Percentiles rank a stretch among this genome's conserved stretches.
Conservation (phyloP, 2,329 filamentous ascomycete species). For the Aphanocladium album region DNA sequence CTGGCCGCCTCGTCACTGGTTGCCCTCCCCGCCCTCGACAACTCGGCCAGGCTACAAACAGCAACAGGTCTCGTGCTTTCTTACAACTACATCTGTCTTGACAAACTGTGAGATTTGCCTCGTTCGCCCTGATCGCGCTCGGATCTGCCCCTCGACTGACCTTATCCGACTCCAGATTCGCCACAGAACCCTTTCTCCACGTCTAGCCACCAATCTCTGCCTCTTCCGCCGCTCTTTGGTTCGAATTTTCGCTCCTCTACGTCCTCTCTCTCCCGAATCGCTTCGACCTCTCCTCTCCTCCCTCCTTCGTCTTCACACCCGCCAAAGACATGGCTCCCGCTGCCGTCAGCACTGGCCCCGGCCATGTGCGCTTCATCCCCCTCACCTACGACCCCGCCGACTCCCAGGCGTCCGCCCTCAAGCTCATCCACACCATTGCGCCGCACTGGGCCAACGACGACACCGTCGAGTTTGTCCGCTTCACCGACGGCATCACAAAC, state of each 20-base stretch:
- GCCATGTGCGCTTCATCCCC: constrained; percentile 60
- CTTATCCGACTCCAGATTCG: not conserved
- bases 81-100: constrained; percentile 18
- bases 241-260: constrained; percentile 10
- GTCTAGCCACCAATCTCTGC: constrained; percentile 14
- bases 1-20: constrained; percentile 24
- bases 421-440: constrained; percentile 71
- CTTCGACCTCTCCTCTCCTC: not conserved
- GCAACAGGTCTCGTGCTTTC: constrained; percentile 37
- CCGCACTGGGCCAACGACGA: constrained; percentile 79
- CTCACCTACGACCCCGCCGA: constrained; percentile 73
- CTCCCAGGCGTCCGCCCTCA: constrained; percentile 71
- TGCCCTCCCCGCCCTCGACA: constrained; percentile 23
- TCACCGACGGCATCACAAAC: constrained; percentile 98
- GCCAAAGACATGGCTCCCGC: constrained; percentile 30
- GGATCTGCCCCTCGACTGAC: constrained; percentile 12
- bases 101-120: constrained; percentile 14
- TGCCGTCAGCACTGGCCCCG: constrained; percentile 27
- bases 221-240: not conserved
- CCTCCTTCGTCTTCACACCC: constrained; percentile 4
- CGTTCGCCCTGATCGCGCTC: not conserved
- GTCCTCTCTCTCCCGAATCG: constrained; percentile 12
- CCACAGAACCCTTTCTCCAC: not conserved
- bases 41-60: constrained; percentile 26
- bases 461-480: constrained; percentile 77